Evolutionary conservation across 176 grass and related monocot genomes (phyloP).

Genomic region (Tillandsia fasciculata): DNA sequence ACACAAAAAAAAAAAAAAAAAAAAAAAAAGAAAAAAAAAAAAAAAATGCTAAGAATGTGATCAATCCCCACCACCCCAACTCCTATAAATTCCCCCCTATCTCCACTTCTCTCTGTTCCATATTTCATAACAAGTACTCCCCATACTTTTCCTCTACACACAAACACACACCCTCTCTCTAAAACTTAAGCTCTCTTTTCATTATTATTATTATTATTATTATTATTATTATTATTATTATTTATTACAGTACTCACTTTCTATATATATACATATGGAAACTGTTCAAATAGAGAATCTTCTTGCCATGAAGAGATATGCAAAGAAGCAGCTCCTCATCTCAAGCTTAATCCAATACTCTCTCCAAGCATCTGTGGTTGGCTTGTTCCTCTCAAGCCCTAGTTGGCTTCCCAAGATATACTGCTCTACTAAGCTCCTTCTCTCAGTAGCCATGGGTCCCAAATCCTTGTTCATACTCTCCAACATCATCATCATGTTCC

Average conservation of each 20-base stretch:
- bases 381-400: conserved; percentile 23
- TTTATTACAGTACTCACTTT: too few species aligned
- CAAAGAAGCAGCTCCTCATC: not conserved
- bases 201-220: too few species aligned
- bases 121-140: not conserved
- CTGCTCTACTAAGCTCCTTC: conserved; percentile 30
- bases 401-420: conserved; percentile 32
- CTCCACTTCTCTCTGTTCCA: conserved; percentile 3
- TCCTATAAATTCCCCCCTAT: not conserved
- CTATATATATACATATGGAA: not conserved
- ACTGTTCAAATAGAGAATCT: conserved; percentile 1
- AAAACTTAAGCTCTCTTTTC: too few species aligned
- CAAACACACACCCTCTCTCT: not conserved
- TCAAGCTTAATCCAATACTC: not conserved
- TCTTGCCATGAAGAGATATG: conserved; percentile 4
- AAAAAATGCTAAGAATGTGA: not conserved
- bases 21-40: not conserved
- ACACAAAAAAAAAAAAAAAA: not conserved
- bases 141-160: too few species aligned
- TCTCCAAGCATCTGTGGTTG: conserved; percentile 23
- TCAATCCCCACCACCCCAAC: not conserved
- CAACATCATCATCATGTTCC: conserved; percentile 67
- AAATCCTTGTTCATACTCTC: conserved; percentile 54
- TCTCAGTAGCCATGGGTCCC: conserved; percentile 14
- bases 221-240: too few species aligned